These are phyloP conservation scores for Aspergillus carbonarius DNA, from an alignment of 2,329 filamentous ascomycete species.

Conservation along the genomic window DNA sequence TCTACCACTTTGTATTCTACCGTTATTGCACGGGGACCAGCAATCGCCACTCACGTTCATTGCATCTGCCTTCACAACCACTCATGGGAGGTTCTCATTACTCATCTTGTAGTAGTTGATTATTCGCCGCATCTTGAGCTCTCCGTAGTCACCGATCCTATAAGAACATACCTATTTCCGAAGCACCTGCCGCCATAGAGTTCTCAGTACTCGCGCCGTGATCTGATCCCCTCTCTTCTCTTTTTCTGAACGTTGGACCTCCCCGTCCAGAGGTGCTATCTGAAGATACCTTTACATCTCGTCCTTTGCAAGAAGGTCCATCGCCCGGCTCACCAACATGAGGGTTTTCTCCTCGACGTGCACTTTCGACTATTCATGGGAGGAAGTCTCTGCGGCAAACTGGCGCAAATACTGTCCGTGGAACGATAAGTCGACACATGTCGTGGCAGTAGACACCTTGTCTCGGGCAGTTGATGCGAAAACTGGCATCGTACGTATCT, in stretches of 20 bases:
- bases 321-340: slow-evolving; percentile 57
- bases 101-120: slow-evolving; percentile 10
- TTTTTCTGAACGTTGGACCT: background rate
- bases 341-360: slow-evolving; percentile 91
- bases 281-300: background rate
- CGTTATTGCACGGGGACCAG: slow-evolving; percentile 4
- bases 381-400: slow-evolving; percentile 95
- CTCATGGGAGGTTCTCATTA: slow-evolving; percentile 1
- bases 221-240: background rate
- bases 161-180: background rate
- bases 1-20: background rate
- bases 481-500: slow-evolving; percentile 64
- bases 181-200: background rate
- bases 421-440: slow-evolving; percentile 98
- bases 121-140: background rate
- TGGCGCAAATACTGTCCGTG: slow-evolving; percentile 99
- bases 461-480: slow-evolving; percentile 64
- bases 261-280: background rate
- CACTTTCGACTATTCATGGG: slow-evolving; percentile 97
- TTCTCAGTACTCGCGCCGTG: background rate
- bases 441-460: slow-evolving; percentile 91
- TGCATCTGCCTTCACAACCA: slow-evolving; percentile 8
- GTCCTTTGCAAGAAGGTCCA: background rate
- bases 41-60: slow-evolving; percentile 17
- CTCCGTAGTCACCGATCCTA: background rate